Base-by-base conservation (phyloP, 257 asterid species). In the Solanum medicagineum region DNA sequence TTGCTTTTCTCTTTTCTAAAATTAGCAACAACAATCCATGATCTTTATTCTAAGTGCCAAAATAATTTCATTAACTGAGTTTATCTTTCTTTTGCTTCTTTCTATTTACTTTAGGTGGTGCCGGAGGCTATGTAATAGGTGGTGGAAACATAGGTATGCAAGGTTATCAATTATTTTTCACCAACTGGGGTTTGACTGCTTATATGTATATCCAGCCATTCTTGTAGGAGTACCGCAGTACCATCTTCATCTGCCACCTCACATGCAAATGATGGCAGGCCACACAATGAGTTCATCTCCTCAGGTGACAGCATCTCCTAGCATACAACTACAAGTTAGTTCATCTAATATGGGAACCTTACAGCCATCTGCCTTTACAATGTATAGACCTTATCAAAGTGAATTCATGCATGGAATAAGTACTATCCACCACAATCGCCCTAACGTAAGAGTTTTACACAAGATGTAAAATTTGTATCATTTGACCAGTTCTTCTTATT, bases 401-500 rank as follows among this genome's bases (percentile, higher is more conserved):
- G 98, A 93, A 80, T 87, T 89, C 86, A 69, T 90, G 74, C 70
- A 86, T 22, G 95, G 88, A 70, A 59, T 91, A 79, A 89, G 75
- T 87, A 81, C 85, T 44, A 88, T 93, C 87, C 94, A 88, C 65
- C 92, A 89, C 24, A 89, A 56, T 85, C 82, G 91, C 86, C 94
- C 95, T 84, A 92, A 89, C 83, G 83, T 92, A 92, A 91, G 98
- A 94, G 89, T 92, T 91, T 87, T 94, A 80, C 96, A 26, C 94
- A 93, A 90, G 94, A 94, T 87, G 99, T 92, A 94, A 89, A 71
- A 26, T 56, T 87, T 71, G 26, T 70, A 83, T 55, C 81, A 22
- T 73, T 79, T 53, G 24, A 26, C 42, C 73, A 17, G 80, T 13
- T 5, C 42, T 69, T 68, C 29, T 9, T 10, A 10, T 17, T 59